A percentile compares a stretch with the other conserved stretches of the same genome.
phyloP scores from a whole-genome alignment of 2,329 filamentous ascomycete species.

The Aureobasidium zeae region DNA sequence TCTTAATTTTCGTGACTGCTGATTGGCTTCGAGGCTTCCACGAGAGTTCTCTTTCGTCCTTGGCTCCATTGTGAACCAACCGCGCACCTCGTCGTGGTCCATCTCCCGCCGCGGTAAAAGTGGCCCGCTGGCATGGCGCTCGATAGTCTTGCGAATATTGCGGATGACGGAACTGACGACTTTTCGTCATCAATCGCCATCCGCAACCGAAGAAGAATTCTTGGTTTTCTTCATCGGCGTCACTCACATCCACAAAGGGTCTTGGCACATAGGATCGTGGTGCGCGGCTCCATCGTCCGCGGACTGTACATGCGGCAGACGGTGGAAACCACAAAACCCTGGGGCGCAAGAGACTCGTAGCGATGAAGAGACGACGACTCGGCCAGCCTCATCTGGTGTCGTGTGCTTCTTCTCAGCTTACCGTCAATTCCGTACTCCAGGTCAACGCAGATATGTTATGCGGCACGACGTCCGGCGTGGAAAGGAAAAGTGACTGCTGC shows the following conservation, averaged over 20 bases:
- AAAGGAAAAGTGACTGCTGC: neutral
- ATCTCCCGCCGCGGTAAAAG: constrained; percentile 6
- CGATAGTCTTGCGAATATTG: constrained; percentile 4
- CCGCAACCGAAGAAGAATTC: neutral
- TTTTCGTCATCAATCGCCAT: neutral
- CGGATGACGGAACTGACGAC: neutral
- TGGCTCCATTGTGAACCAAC: neutral
- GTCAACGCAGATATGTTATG: constrained; percentile 8
- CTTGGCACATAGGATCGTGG: constrained; percentile 7
- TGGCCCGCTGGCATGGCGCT: constrained; percentile 1
- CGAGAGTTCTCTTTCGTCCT: constrained; percentile 6
- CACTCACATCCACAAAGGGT: constrained; percentile 4
- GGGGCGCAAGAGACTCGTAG: neutral
- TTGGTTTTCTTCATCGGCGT: neutral
- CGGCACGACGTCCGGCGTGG: constrained; percentile 8
- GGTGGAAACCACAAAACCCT: neutral
- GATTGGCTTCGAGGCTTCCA: neutral
- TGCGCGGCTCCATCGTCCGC: neutral
- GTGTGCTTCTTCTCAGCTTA: no score
- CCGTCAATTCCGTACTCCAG: neutral
- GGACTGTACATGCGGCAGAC: constrained; percentile 4
- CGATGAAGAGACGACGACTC: neutral
- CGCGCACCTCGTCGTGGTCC: neutral
- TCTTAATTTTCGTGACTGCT: constrained; percentile 1
- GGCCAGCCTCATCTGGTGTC: constrained; percentile 1